Percentiles rank a stretch among this genome's conserved stretches.
These are phyloP conservation scores for Colletotrichum siamense DNA, from an alignment of 2,329 filamentous ascomycete species.

Conservation along the genomic window DNA sequence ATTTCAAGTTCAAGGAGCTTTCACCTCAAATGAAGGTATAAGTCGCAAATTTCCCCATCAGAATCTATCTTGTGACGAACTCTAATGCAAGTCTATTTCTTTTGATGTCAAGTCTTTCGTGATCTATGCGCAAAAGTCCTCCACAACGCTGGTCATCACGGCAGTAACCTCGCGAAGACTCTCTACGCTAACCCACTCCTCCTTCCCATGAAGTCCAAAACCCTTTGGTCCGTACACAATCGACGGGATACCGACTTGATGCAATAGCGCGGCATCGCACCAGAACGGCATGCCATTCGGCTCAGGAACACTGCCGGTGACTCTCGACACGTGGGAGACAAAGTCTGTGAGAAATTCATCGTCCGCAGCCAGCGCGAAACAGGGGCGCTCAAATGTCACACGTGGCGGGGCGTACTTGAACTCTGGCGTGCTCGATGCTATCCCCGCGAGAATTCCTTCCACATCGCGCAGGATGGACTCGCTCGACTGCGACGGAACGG, in stretches of 20 bases:
- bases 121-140: conserved; percentile 31
- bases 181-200: conserved; percentile 53
- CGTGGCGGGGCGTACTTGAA: conserved; percentile 45
- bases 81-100: neutral
- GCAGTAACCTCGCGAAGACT: conserved; percentile 42
- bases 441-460: conserved; percentile 35
- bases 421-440: conserved; percentile 34
- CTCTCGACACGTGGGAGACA: neutral
- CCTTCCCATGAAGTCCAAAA: conserved; percentile 53
- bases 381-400: conserved; percentile 46
- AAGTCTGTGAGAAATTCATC: conserved; percentile 22
- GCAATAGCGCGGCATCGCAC: conserved; percentile 56
- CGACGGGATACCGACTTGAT: conserved; percentile 47
- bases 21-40: too few species aligned
- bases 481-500: conserved; percentile 47
- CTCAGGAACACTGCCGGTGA: conserved; percentile 29
- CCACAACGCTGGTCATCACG: conserved; percentile 29
- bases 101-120: neutral
- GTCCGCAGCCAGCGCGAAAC: conserved; percentile 40
- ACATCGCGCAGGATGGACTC: conserved; percentile 43
- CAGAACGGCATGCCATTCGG: conserved; percentile 44
- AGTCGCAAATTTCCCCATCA: too few species aligned
- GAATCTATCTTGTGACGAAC: too few species aligned
- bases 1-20: too few species aligned
- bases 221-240: conserved; percentile 54